These are phyloP conservation scores for Fusarium verrucosum DNA, from an alignment of 2,329 filamentous ascomycete species.

Conservation along the genomic window DNA sequence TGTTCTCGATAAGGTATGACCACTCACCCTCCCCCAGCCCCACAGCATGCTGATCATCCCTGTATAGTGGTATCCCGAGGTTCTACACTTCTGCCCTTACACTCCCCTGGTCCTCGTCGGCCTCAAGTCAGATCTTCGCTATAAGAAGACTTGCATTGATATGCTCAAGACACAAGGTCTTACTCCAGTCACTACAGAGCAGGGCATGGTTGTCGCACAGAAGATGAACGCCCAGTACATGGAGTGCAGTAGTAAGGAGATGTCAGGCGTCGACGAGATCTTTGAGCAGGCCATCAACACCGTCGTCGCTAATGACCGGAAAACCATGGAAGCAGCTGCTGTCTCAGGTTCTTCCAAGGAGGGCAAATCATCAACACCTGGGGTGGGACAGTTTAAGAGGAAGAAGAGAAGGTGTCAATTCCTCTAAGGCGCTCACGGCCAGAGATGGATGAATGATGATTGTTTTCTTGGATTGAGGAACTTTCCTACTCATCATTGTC, in stretches of 20 bases:
- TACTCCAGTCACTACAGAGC: conserved; percentile 90
- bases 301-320: conserved; percentile 82
- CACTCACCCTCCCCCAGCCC: neutral
- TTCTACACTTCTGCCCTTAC: conserved; percentile 97
- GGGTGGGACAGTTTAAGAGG: conserved; percentile 67
- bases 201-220: conserved; percentile 85
- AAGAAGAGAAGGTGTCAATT: conserved; percentile 87
- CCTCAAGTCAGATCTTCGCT: conserved; percentile 94
- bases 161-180: conserved; percentile 98
- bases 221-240: conserved; percentile 97
- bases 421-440: conserved; percentile 62
- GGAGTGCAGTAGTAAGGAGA: conserved; percentile 98
- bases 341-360: conserved; percentile 52
- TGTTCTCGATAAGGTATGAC: conserved; percentile 92
- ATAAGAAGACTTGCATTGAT: conserved; percentile 96
- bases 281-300: conserved; percentile 92
- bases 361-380: conserved; percentile 53
- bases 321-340: conserved; percentile 64
- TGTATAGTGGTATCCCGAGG: conserved; percentile 94
- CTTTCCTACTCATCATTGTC: conserved; percentile 24
- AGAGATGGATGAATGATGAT: conserved; percentile 24
- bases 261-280: conserved; percentile 94
- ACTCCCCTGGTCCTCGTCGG: conserved; percentile 95
- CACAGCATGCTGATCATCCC: conserved; percentile 3
- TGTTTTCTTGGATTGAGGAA: conserved; percentile 33